A percentile compares a stretch with the other conserved stretches of the same genome.
Evolutionary conservation across 495 filamentous ascomycete genomes (phyloP).

Genomic region (Aspergillus saccharolyticus): DNA sequence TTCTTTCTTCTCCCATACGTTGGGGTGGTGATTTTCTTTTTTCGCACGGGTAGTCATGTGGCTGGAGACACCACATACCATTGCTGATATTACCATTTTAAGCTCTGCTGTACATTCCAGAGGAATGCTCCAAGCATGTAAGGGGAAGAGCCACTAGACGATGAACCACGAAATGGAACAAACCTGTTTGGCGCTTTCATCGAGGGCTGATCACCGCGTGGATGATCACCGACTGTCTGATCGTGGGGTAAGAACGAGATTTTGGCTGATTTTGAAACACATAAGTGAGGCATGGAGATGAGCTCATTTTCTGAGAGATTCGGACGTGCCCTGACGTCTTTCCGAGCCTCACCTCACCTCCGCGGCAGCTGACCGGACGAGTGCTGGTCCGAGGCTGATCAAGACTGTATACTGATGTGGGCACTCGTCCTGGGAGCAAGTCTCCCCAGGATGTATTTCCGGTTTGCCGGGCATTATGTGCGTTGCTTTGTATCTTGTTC

Average conservation of each 20-base stretch:
- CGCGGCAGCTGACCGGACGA: too few species aligned
- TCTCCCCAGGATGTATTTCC: too few species aligned
- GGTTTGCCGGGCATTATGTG: too few species aligned
- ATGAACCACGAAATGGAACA: background rate
- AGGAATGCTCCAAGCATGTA: constrained; percentile 20
- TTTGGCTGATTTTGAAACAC: background rate
- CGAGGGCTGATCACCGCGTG: background rate
- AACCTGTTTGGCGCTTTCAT: background rate
- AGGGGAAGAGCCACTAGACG: constrained; percentile 6
- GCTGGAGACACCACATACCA: constrained; percentile 16
- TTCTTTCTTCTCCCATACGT: background rate
- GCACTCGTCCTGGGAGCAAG: too few species aligned
- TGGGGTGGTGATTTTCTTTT: background rate
- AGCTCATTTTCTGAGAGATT: background rate
- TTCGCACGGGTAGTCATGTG: background rate
- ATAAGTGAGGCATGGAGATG: background rate
- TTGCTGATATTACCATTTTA: constrained; percentile 11
- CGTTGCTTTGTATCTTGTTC: too few species aligned
- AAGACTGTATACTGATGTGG: too few species aligned
- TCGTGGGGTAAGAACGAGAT: background rate
- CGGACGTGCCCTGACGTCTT: background rate
- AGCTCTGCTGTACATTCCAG: constrained; percentile 11
- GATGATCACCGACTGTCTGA: background rate
- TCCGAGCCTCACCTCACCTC: background rate
- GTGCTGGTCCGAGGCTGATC: too few species aligned